These are phyloP conservation scores for Aureobasidium melanogenum DNA, from an alignment of 2,329 filamentous ascomycete species.

Conservation along the genomic window DNA sequence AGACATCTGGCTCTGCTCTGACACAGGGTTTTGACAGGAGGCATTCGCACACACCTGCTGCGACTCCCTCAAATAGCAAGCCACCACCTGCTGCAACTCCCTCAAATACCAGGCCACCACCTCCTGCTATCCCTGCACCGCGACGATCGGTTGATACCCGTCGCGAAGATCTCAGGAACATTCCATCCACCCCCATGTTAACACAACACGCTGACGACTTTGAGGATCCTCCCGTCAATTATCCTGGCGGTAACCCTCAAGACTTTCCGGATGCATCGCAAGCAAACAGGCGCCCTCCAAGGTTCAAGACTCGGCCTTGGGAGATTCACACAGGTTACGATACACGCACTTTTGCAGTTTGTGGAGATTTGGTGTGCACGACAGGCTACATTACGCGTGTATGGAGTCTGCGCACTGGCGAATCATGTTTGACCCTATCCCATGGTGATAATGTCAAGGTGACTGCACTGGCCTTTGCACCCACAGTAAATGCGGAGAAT, in stretches of 20 bases:
- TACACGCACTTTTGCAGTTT: constrained; percentile 76
- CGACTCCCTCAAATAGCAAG: constrained; percentile 10
- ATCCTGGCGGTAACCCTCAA: constrained; percentile 11
- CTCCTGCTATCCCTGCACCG: constrained; percentile 27
- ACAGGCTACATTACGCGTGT: constrained; percentile 79
- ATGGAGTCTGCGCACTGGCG: constrained; percentile 78
- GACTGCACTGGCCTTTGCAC: constrained; percentile 77
- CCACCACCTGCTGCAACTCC: constrained; percentile 24
- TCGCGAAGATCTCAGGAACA: constrained; percentile 6
- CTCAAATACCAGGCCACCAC: constrained; percentile 12
- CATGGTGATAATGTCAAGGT: constrained; percentile 81
- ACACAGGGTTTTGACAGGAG: constrained; percentile 21
- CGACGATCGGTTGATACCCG: constrained; percentile 18
- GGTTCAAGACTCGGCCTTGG: constrained; percentile 59
- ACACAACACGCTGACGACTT: constrained; percentile 27
- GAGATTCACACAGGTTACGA: constrained; percentile 83
- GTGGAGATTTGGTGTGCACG: constrained; percentile 78
- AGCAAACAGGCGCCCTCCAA: constrained; percentile 75
- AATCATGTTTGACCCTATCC: constrained; percentile 67
- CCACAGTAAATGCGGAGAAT: constrained; percentile 63
- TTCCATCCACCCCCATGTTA: constrained; percentile 18
- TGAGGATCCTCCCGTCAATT: constrained; percentile 12
- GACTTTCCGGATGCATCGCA: constrained; percentile 79
- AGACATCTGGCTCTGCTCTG: constrained; percentile 20
- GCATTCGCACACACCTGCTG: constrained; percentile 10